Base-by-base conservation (phyloP, 768 basidiomycete genomes). In the Fomitopsis pulvina region DNA sequence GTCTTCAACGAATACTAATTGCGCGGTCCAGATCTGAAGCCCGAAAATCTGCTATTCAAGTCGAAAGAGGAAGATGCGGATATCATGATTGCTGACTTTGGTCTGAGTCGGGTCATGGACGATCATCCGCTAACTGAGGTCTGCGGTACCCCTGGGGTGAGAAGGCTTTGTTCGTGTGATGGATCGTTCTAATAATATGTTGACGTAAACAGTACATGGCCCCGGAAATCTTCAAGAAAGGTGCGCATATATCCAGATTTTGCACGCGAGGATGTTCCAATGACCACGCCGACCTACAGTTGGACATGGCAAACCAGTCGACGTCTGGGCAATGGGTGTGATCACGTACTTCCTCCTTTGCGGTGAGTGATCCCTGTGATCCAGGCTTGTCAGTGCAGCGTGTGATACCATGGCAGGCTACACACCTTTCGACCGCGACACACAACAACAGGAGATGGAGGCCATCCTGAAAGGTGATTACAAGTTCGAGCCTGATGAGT, bases 41-140 rank as follows among this genome's bases (percentile, higher is more conserved):
- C 95, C 3, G 95, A 99, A 72, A 99, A 99, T 69, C 79, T 99
- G 21, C 76, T 99, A 27, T 99, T 98, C 83, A 84, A 89, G 50
- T 85, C 87, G 14, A 77, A 79, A 56, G 85, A 79, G 4, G 93
- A 97, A 66, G 89, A 92, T 37, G 85, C 93, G 14, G 93, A 95
- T 61, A 85, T 99, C 60, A 90, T 96, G 84, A 84, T 99, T 51
- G 95, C 95, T 0, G 95, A 99, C 67, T 99, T 99, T 64, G 95
- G 94, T 16, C 76, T 96, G 51, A 85, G 85, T 62, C 82, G 92
- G 28, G 79, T 97, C 37, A 87, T 98, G 78, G 85, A 94, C 30
- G 91, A 92, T 57, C 85, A 80, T 49, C 68, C 88, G 60, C 72
- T 99, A 55, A 97, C 93, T 0, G 96, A 97, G 65, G 89, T 97